Conservation (phyloP, 2,329 filamentous ascomycete species). For the Colletotrichum spinosum region DNA sequence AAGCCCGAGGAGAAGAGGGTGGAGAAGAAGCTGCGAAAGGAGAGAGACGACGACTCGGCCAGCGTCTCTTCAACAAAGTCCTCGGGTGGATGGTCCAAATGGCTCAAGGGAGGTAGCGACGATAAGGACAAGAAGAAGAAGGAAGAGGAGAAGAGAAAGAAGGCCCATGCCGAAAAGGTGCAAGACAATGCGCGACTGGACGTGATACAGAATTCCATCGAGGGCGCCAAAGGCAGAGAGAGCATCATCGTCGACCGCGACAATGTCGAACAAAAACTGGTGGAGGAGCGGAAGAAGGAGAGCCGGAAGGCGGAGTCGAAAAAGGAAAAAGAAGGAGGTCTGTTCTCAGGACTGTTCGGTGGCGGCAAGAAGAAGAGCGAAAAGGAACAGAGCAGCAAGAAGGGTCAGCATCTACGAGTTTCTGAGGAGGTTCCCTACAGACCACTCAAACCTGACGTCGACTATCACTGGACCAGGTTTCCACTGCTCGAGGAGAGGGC, state of each 20-base stretch:
- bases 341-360: constrained; percentile 95
- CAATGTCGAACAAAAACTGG: constrained; percentile 75
- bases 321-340: constrained; percentile 90
- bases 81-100: constrained; percentile 80
- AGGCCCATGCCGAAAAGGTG: constrained; percentile 64
- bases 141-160: constrained; percentile 75
- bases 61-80: constrained; percentile 75
- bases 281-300: constrained; percentile 87
- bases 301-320: constrained; percentile 82
- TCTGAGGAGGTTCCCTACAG: constrained; percentile 83
- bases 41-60: constrained; percentile 72
- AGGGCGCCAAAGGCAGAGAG: constrained; percentile 79
- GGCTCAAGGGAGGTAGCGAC: constrained; percentile 84
- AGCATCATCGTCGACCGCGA: constrained; percentile 87
- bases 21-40: constrained; percentile 73
- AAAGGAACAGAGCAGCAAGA: constrained; percentile 79
- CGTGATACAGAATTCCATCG: constrained; percentile 88
- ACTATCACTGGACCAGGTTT: constrained; percentile 97
- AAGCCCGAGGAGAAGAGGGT: constrained; percentile 70
- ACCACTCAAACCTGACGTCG: constrained; percentile 84
- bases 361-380: constrained; percentile 89
- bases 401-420: constrained; percentile 77
- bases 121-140: constrained; percentile 74
- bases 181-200: constrained; percentile 89
- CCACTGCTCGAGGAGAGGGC: constrained; percentile 95